Conservation (phyloP, 1,284 basidiomycete species). For the Fomitopsis pinicola region DNA sequence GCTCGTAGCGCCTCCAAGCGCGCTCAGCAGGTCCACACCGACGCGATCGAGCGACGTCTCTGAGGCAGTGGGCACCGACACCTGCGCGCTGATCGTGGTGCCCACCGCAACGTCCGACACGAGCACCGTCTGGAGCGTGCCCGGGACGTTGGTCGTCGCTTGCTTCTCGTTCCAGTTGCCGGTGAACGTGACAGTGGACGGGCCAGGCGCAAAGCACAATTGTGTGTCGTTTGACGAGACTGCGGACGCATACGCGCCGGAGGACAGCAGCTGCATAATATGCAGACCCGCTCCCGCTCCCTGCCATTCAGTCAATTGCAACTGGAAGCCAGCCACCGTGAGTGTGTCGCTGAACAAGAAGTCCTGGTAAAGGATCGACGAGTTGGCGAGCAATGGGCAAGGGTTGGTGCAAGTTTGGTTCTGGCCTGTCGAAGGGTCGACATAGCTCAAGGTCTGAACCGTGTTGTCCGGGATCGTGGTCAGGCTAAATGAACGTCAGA, state of each 20-base stretch:
- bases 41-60: slow-evolving; percentile 67
- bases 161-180: slow-evolving; percentile 68
- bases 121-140: slow-evolving; percentile 75
- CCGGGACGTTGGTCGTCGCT: slow-evolving; percentile 70
- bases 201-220: slow-evolving; percentile 73
- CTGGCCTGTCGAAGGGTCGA: slow-evolving; percentile 72
- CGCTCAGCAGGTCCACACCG: slow-evolving; percentile 55
- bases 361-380: slow-evolving; percentile 81
- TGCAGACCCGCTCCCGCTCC: slow-evolving; percentile 83
- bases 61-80: slow-evolving; percentile 60
- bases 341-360: slow-evolving; percentile 71
- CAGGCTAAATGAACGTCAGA: slow-evolving; percentile 46
- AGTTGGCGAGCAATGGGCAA: slow-evolving; percentile 75
- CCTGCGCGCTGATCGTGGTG: slow-evolving; percentile 52
- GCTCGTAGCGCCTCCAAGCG: slow-evolving; percentile 42
- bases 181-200: slow-evolving; percentile 59
- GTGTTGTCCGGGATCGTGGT: slow-evolving; percentile 87
- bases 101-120: slow-evolving; percentile 66
- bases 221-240: slow-evolving; percentile 53
- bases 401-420: slow-evolving; percentile 66
- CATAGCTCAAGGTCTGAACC: slow-evolving; percentile 71
- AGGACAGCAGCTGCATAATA: slow-evolving; percentile 85
- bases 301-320: slow-evolving; percentile 75
- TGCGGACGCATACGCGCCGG: slow-evolving; percentile 83
- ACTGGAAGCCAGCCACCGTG: slow-evolving; percentile 76